Evolutionary conservation across 1,284 basidiomycete species (phyloP).

Genomic region (Trichosporon faecale): DNA sequence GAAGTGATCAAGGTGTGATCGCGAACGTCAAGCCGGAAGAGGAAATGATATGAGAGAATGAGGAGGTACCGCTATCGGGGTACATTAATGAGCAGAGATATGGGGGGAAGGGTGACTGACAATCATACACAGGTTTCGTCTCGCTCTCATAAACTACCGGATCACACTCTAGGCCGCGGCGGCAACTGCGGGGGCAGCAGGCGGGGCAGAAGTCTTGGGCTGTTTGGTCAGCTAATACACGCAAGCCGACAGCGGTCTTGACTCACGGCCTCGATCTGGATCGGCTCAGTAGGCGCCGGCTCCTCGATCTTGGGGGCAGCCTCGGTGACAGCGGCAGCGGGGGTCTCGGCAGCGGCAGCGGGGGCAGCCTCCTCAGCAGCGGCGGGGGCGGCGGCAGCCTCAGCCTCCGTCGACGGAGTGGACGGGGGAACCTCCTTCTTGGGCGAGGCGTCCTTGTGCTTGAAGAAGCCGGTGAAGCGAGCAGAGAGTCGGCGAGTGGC

Average conservation of each 20-base stretch:
- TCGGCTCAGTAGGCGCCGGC: constrained; percentile 41
- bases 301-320: constrained; percentile 45
- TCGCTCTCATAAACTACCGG: constrained; percentile 10
- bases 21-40: constrained; percentile 3
- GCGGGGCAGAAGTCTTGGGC: constrained; percentile 31
- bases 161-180: constrained; percentile 36
- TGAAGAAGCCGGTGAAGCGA: constrained; percentile 42
- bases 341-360: constrained; percentile 16
- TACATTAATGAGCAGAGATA: constrained; percentile 17
- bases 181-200: constrained; percentile 37
- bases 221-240: constrained; percentile 18
- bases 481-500: constrained; percentile 46
- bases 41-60: constrained; percentile 7
- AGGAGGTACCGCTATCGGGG: constrained; percentile 16
- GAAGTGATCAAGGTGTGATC: neutral
- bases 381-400: constrained; percentile 27
- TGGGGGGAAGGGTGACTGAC: constrained; percentile 21
- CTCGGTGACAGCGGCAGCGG: constrained; percentile 29
- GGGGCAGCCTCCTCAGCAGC: constrained; percentile 12
- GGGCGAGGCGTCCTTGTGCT: constrained; percentile 31
- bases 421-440: constrained; percentile 29
- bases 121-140: constrained; percentile 26
- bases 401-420: constrained; percentile 15
- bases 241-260: neutral
- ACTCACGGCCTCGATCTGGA: constrained; percentile 47